These are phyloP conservation scores for Yamadazyma blattariae DNA, from an alignment of 1,139 yeast species.

Conservation along the genomic window DNA sequence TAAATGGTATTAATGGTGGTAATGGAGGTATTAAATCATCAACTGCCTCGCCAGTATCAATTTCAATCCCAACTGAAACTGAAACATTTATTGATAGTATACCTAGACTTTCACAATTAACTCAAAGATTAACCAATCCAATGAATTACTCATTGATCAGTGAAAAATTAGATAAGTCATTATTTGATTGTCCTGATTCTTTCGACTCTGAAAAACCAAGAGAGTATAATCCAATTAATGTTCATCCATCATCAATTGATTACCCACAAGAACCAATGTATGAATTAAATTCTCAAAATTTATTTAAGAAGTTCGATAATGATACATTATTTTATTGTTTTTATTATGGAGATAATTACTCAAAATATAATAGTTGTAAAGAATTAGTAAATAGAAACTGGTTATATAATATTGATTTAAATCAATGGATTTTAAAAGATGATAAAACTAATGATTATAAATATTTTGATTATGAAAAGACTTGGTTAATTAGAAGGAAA, in stretches of 20 bases:
- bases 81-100: constrained; percentile 29
- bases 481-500: constrained; percentile 84
- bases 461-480: constrained; percentile 86
- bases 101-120: constrained; percentile 27
- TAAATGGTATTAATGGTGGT: too few species aligned
- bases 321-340: constrained; percentile 92
- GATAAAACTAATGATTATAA: constrained; percentile 55
- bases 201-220: constrained; percentile 85
- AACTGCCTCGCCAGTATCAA: constrained; percentile 18
- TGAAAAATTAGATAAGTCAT: constrained; percentile 66
- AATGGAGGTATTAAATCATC: constrained; percentile 7
- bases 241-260: constrained; percentile 87
- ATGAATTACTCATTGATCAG: constrained; percentile 57
- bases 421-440: constrained; percentile 79
- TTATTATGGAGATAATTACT: constrained; percentile 61
- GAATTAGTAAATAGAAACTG: constrained; percentile 84
- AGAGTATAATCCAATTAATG: constrained; percentile 73
- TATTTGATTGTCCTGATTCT: constrained; percentile 90
- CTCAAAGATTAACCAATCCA: constrained; percentile 45
- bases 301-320: constrained; percentile 72
- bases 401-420: constrained; percentile 73
- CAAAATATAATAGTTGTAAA: constrained; percentile 74
- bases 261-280: constrained; percentile 89
- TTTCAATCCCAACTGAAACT: constrained; percentile 9
- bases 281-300: constrained; percentile 47